Evolutionary conservation across 495 filamentous ascomycete genomes (phyloP), one percentile per base, ranked within the genome.

Genomic region (Neurospora sp.): DNA sequence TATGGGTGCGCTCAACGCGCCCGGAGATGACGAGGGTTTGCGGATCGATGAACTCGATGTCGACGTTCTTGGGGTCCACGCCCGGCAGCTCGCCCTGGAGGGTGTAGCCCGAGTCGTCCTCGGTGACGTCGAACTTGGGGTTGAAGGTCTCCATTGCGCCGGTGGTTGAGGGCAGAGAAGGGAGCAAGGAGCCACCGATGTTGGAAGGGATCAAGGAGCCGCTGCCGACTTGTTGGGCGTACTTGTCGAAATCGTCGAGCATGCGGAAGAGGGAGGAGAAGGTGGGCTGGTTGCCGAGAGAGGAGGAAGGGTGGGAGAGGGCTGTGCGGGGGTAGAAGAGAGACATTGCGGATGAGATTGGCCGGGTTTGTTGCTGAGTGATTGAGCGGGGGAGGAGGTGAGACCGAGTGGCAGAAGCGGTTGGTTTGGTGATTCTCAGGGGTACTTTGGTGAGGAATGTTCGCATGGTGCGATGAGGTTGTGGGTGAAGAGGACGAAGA

Each of bases 31-130:
- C 86, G 2, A 98, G 83, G 5, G 93, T 97, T 70, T 92, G 86
- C 7, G 85, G 83, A 79, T 97, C 94, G 54, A 88, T 90, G 86
- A 97, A 97, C 81, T 97, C 93, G 77, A 98, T 92, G 41, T 89
- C 84, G 74, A 97, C 84, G 77, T 96, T 88, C 74, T 91, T 88
- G 78, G 93, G 92, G 62, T 92, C 87, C 62, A 95, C 86, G 59
- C 95, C 95, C 0, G 95, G 94, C 0, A 97, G 88, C 80, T 98
- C 95, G 76, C 94, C 94, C 76, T 96, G 91, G 4, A 98, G 90
- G 72, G 92, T 86, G 81, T 95, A 98, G 73, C 80, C 81, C 18
- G 90, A 82, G 18, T 87, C 85, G 4, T 85, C 80, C 83, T 97
- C 94, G 74, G 87, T 86, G 54, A 97, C 87, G 79, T 98, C 95